Base-by-base conservation (phyloP, 176 grass and related monocot species). In the Leersia perrieri region DNA sequence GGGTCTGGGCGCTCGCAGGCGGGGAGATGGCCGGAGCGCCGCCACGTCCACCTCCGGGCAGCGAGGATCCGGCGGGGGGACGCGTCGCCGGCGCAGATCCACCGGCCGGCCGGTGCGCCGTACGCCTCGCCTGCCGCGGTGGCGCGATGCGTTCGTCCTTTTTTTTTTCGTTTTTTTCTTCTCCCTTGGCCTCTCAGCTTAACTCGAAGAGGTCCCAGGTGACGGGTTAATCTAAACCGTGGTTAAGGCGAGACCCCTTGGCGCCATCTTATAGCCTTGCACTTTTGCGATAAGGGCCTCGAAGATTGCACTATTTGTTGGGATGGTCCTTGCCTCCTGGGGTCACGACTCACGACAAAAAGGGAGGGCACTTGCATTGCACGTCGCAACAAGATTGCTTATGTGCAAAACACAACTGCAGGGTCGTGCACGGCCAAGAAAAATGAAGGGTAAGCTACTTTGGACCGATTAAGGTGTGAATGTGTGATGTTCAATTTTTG, bases 171-270 rank as follows among this genome's bases (percentile, higher is more conserved):
- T 11, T 8, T 53, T 9, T 39, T n/a, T 67, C 76, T 57, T 75
- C 25, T 39, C 34, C 65, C 68, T 27, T 14, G 57, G 60, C 44
- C 72, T 49, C 66, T 16, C 73, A 58, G 38, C 83, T 78, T 72
- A 87, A 72, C 83, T 93, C 76, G 60, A 33, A 65, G 55, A 33
- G 18, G 58, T 77, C 82, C 71, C 18, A 63, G 73, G 86, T 35
- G 94, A 85, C 80, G 88, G 86, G 86, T 90, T 93, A 87, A 83
- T 76, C 22, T 47, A 69, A 70, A 74, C 88, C 91, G 72, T 72
- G 76, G 91, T 93, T 91, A 88, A 77, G 29, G 27, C 20, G 80
- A 53, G 41, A 10, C 64, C 27, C 60, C 44, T 44, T 63, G 80
- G 29, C 9, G 38, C 32, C 0, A 0, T 25, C 51, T 88, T 93